Evolutionary conservation across 805 yeast species (phyloP), one percentile per base, ranked within the genome.

Genomic region (Suhomyces sp.): DNA sequence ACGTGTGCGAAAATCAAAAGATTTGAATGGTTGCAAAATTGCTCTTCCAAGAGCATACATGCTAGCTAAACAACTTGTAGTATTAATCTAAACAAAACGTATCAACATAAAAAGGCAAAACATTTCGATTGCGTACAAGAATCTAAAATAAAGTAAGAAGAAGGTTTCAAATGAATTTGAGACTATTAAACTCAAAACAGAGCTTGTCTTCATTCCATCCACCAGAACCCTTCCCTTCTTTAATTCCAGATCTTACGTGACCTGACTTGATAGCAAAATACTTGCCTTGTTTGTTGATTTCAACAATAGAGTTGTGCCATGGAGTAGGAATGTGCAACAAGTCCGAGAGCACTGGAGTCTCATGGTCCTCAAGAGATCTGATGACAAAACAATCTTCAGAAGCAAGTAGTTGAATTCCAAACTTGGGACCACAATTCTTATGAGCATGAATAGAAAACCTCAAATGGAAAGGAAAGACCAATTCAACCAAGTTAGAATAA

Each of bases 401-500:
- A 6, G 67, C 62, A 44, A 78, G 69, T 14, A 77, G 60, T 39
- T 64, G 68, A 28, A 78, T 65, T 16, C 82, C 83, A 55, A 62
- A 77, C 52, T 78, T 78, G 10, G 83, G 83, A 1, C 83, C 83
- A 22, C 60, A 50, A 41, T 77, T 78, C 24, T 60, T 68, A 50
- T 78, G 83, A 0, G 83, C 81, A 53, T 78, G 83, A 41, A 78
- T 77, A 6, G 82, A 76, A 21, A 77, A 60, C 47, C 83, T 65
- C 51, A 77, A 52, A 47, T 77, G 81, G 50, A 72, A 76, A 5
- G 83, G 83, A 39, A 78, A 76, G 23, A 76, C 51, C 38, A 77
- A 54, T 41, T 77, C 83, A 23, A 78, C 81, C 46, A 77, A 59
- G 50, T 78, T 78, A 6, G 83, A 77, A 50, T 78, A 77, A 1